Base-by-base conservation (phyloP, 495 filamentous ascomycete genomes). In the Niebla homalea region DNA sequence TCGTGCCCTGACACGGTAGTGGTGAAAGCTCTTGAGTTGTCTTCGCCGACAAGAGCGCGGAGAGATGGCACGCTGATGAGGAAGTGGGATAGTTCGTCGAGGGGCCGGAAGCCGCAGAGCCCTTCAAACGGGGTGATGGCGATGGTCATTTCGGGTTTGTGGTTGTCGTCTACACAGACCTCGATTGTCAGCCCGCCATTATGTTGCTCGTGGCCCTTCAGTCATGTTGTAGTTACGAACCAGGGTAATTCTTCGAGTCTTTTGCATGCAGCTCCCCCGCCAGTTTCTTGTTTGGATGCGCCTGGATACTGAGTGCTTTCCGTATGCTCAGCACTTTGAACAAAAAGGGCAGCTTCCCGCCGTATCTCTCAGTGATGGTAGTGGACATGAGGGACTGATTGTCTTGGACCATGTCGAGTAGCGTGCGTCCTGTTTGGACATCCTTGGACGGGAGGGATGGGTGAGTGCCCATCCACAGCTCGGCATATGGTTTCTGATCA, bases 391-490 rank as follows among this genome's bases (percentile, higher is more conserved):
- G 76, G 32, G 82, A 78, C 56, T 85, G 75, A 68, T 98, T 98
- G 58, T 87, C 84, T 62, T 88, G 77, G 22, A 96, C 84, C 29
- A 97, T 73, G 50, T 95, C 89, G 53, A 95, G 84, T 15, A 98
- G 76, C 5, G 85, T 85, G 3, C 90, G 83, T 65, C 88, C 79
- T 2, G 92, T 92, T 51, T 76, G 68, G 44, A 93, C 59, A 60
- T 96, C 92, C 64, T 83, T 89, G 21, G 92, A 97, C 2, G 92
- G 92, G 52, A 94, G 83, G 37, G 87, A 93, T 21, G 90, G 92
- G 60, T 98, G 92, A 2, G 92, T 97, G 57, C 92, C 92, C 92
- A 98, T 97, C 92, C 92, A 98, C 59, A 98, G 70, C 87, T 94
- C 90, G 37, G 89, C 87, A 60, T 96, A 96, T 20, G 72, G 74